Evolutionary conservation across 805 yeast species (phyloP), one percentile per base, ranked within the genome.

Genomic region (Starmera quercuum): DNA sequence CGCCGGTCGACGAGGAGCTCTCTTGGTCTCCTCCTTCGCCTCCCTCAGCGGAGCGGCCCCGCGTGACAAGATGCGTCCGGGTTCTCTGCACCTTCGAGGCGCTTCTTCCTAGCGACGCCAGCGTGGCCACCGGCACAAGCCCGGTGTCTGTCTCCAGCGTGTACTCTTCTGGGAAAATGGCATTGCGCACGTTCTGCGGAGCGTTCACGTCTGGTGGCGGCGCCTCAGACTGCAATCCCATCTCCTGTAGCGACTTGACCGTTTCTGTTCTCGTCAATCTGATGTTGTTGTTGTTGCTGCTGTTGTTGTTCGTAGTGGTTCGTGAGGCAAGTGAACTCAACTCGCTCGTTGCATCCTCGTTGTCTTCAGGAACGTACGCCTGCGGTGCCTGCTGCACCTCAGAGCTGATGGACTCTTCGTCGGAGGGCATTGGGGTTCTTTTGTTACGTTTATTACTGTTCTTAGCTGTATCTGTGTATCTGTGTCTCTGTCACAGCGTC

Each of bases 111-210:
- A 84, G 41, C 7, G 70, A 65, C 30, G 71, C 81, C 45, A 86
- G 63, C 1, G 95, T 81, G 28, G 75, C 63, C 1, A 79, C 83
- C 2, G 90, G 92, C 11, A 87, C 96, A 35, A 87, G 64, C 42
- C 96, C 96, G 6, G 95, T 84, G 34, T 71, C 70, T 0, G 96
- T 87, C 63, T 87, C 96, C 56, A 87, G 44, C 6, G 87, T 82
- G 55, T 84, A 87, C 54, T 87, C 95, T 64, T 87, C 96, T 7
- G 96, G 96, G 67, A 87, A 87, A 23, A 86, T 79, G 12, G 90
- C 83, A 41, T 71, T 70, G 39, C 66, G 70, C 17, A 72, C 66
- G 25, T 31, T 63, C 46, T 46, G 61, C 47, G 84, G 82, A 29
- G 75, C 70, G 43, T 71, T 70, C 26, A 77, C 59, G 43, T 75